phyloP scores from a whole-genome alignment of 2,329 filamentous ascomycete genomes.

The Penicillium sp. region DNA sequence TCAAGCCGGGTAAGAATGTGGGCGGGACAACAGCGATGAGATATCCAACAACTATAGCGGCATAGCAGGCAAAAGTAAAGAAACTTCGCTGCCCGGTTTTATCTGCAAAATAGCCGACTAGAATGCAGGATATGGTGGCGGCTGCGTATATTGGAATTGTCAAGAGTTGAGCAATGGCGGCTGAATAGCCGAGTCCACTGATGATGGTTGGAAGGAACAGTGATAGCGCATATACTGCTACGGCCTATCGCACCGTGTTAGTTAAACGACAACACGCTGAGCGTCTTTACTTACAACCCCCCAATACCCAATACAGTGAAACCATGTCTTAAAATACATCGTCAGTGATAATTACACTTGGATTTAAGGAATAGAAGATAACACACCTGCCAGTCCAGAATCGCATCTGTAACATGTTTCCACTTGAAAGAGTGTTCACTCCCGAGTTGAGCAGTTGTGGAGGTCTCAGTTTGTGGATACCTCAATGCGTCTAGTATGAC shows the following conservation, averaged over 20 bases:
- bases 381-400: constrained; percentile 7
- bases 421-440: neutral
- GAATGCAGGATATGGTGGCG: constrained; percentile 15
- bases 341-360: neutral
- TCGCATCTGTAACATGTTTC: constrained; percentile 1
- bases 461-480: neutral
- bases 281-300: constrained; percentile 1
- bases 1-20: constrained; percentile 5
- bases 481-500: neutral
- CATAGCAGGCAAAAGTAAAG: constrained; percentile 4
- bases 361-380: neutral
- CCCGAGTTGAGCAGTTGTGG: constrained; percentile 1
- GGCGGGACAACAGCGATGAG: constrained; percentile 8
- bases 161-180: constrained; percentile 22
- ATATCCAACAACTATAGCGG: constrained; percentile 3
- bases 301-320: constrained; percentile 8
- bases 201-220: constrained; percentile 23
- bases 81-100: constrained; percentile 1
- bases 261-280: neutral
- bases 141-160: constrained; percentile 27
- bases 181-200: constrained; percentile 22
- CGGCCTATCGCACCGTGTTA: neutral
- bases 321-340: neutral
- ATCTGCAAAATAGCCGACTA: constrained; percentile 6
- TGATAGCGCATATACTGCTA: constrained; percentile 21